These are phyloP conservation scores for Teratosphaeriaceae sp. DNA, from an alignment of 2,329 filamentous ascomycete genomes.

Conservation along the genomic window DNA sequence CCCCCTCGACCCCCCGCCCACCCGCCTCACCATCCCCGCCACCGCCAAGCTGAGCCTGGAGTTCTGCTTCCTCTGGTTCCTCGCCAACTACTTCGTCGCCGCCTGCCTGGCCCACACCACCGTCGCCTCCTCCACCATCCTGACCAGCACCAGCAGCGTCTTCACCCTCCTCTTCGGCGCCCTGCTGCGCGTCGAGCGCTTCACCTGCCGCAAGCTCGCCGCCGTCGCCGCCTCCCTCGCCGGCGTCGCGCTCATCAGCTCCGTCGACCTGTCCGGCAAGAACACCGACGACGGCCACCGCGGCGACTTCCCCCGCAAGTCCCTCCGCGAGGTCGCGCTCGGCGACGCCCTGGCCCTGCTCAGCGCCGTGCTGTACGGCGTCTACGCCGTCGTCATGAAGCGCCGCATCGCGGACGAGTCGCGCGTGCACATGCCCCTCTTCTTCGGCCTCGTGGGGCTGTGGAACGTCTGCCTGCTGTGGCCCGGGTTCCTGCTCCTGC, in stretches of 20 bases:
- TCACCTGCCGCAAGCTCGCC: constrained; percentile 72
- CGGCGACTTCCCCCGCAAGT: constrained; percentile 81
- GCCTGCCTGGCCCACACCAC: constrained; percentile 91
- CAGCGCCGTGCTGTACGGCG: constrained; percentile 80
- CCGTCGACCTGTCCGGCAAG: constrained; percentile 65
- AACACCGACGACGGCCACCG: constrained; percentile 63
- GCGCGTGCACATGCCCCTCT: constrained; percentile 83
- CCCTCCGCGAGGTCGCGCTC: constrained; percentile 67
- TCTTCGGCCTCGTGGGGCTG: constrained; percentile 87
- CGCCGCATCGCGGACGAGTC: constrained; percentile 79
- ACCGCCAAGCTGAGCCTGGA: constrained; percentile 75
- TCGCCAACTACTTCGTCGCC: constrained; percentile 87
- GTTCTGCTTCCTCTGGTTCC: constrained; percentile 83
- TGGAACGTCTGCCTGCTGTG: constrained; percentile 79
- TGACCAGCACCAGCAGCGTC: constrained; percentile 83
- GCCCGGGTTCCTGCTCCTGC: constrained; percentile 80
- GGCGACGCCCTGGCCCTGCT: constrained; percentile 86
- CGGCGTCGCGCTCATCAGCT: constrained; percentile 81
- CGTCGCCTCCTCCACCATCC: constrained; percentile 83
- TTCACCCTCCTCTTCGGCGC: constrained; percentile 88
- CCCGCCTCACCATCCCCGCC: no score
- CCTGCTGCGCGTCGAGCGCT: constrained; percentile 70
- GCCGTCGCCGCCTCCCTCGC: constrained; percentile 77
- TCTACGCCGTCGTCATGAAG: constrained; percentile 95
- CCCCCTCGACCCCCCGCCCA: not conserved